Evolutionary conservation across 1,284 basidiomycete species (phyloP).

Genomic region (Irpex sp.): DNA sequence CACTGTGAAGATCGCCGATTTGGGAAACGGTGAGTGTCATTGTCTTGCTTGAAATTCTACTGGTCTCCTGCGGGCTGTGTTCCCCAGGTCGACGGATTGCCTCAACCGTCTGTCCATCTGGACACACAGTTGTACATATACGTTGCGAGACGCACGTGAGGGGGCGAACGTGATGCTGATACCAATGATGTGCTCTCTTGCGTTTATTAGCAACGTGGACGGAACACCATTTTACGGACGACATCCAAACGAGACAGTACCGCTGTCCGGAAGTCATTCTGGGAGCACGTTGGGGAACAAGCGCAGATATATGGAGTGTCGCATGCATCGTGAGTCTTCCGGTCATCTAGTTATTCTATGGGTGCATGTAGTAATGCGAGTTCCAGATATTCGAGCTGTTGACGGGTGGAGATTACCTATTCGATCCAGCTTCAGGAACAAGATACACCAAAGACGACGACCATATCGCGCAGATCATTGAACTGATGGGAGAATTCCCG

Average conservation of each 20-base stretch:
- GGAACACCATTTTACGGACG: conserved; percentile 92
- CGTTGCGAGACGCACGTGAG: background rate
- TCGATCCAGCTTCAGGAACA: conserved; percentile 77
- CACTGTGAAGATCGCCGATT: conserved; percentile 98
- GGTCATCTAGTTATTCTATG: background rate
- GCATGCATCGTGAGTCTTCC: conserved; percentile 77
- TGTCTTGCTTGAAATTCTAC: background rate
- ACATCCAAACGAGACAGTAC: conserved; percentile 97
- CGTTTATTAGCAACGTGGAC: conserved; percentile 69
- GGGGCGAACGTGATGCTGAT: background rate
- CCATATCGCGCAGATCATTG: conserved; percentile 98
- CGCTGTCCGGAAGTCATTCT: conserved; percentile 97
- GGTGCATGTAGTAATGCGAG: background rate
- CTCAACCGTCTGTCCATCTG: conserved; percentile 6
- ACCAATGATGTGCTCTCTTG: conserved; percentile 1
- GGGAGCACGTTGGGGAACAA: conserved; percentile 91
- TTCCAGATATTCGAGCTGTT: conserved; percentile 84
- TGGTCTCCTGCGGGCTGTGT: no score
- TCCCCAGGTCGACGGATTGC: background rate
- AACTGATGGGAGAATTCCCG: conserved; percentile 90
- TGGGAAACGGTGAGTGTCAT: conserved; percentile 78
- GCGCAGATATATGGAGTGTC: conserved; percentile 95
- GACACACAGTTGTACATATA: background rate
- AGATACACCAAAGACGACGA: conserved; percentile 95
- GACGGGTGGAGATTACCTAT: conserved; percentile 89